Base-by-base conservation (phyloP, 257 asterid genomes). In the Solanum lycopersicoides region DNA sequence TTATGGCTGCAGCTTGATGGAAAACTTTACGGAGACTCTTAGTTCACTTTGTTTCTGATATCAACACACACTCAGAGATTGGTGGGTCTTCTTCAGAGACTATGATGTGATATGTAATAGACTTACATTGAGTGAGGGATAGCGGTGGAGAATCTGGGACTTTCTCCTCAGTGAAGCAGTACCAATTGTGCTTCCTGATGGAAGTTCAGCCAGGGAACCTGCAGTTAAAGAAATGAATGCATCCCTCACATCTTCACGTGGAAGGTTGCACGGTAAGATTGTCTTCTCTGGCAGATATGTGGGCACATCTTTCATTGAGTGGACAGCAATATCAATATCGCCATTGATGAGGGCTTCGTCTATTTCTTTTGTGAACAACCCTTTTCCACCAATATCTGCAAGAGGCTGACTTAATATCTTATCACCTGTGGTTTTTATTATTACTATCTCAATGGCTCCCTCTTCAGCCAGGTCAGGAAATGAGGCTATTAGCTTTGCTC, bases 351-450 rank as follows among this genome's bases (percentile, higher is more conserved):
- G 98, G 7, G 99, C 99, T 93, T 97, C 99, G 1, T 97, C 99
- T 83, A 96, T 97, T 91, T 96, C 99, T 91, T 97, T 97, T 1
- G 99, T 97, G 89, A 97, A 97, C 86, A 97, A 89, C 63, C 99
- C 99, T 94, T 97, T 97, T 60, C 99, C 99, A 68, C 99, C 99
- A 21, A 97, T 97, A 91, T 97, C 99, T 60, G 99, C 99, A 82
- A 97, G 90, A 34, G 99, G 99, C 92, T 97, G 99, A 88, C 92
- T 96, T 86, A 96, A 83, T 73, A 96, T 95, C 88, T 96, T 97
- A 88, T 97, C 99, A 32, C 99, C 99, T 2, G 99, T 97, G 0
- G 99, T 96, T 89, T 97, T 97, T 86, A 96, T 96, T 85, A 96
- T 89, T 80, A 96, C 96, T 83, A 97, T 96, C 87, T 93, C 94